Percentiles rank a stretch among this genome's conserved stretches.
These are phyloP conservation scores for Tolypocladium ophioglossoides DNA, from an alignment of 2,329 filamentous ascomycete species.

Conservation along the genomic window DNA sequence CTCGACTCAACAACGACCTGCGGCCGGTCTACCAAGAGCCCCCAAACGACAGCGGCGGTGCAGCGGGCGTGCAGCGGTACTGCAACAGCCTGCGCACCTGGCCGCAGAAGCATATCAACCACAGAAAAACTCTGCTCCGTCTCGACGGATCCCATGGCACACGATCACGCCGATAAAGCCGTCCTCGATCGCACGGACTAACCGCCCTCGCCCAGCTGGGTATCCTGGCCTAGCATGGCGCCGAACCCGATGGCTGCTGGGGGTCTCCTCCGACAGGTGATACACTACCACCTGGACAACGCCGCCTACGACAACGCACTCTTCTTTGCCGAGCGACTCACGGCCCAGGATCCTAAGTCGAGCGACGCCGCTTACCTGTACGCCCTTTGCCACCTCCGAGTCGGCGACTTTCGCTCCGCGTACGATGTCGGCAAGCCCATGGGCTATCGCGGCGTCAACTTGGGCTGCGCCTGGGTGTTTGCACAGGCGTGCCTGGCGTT, in stretches of 20 bases:
- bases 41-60: neutral
- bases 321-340: conserved; percentile 82
- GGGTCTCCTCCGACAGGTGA: conserved; percentile 45
- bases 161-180: conserved; percentile 1
- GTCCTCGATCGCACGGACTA: conserved; percentile 1
- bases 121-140: neutral
- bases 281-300: conserved; percentile 75
- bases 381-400: conserved; percentile 72
- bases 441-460: conserved; percentile 60
- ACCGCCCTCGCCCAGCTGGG: neutral
- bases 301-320: conserved; percentile 81
- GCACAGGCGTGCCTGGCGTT: conserved; percentile 78
- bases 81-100: neutral
- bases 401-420: conserved; percentile 74
- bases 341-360: conserved; percentile 72
- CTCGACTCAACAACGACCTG: neutral
- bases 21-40: neutral
- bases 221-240: conserved; percentile 31
- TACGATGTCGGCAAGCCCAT: conserved; percentile 70
- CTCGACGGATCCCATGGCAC: conserved; percentile 3
- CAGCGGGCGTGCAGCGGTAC: neutral
- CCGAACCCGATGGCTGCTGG: conserved; percentile 39
- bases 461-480: conserved; percentile 86
- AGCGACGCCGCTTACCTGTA: conserved; percentile 75
- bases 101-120: neutral